Conservation (phyloP, 2,329 filamentous ascomycete genomes). For the Corniculantispora saksenae region DNA sequence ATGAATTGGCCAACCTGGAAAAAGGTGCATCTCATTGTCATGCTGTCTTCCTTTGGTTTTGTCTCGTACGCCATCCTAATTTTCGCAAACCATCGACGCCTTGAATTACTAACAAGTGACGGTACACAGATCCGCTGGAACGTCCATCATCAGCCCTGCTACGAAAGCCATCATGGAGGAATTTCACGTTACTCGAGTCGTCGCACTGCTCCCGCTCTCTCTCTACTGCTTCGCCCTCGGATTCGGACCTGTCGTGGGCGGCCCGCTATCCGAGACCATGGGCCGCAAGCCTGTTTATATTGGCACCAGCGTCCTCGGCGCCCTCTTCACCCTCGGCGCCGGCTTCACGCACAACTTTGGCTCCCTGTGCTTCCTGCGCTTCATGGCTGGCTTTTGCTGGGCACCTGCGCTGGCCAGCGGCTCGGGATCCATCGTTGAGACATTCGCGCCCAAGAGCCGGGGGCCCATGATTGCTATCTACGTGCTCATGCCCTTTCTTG, state of each 20-base stretch:
- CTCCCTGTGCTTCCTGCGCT: slow-evolving; percentile 54
- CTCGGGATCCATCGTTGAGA: slow-evolving; percentile 52
- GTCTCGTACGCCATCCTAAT: slow-evolving; percentile 36
- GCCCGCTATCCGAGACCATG: slow-evolving; percentile 59
- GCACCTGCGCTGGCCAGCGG: slow-evolving; percentile 51
- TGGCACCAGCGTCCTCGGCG: slow-evolving; percentile 46
- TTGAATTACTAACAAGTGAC: not conserved
- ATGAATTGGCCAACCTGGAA: slow-evolving; percentile 50
- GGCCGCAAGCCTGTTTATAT: slow-evolving; percentile 57
- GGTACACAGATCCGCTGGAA: slow-evolving; percentile 50
- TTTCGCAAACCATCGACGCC: slow-evolving; percentile 17
- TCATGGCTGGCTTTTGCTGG: slow-evolving; percentile 55
- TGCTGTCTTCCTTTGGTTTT: slow-evolving; percentile 41
- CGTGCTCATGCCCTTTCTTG: slow-evolving; percentile 54
- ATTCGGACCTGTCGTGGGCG: slow-evolving; percentile 60
- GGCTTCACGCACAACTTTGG: slow-evolving; percentile 53
- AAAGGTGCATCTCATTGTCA: slow-evolving; percentile 42
- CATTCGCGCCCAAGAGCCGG: slow-evolving; percentile 43
- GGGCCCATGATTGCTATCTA: slow-evolving; percentile 46
- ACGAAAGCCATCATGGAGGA: slow-evolving; percentile 47
- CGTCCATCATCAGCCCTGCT: slow-evolving; percentile 55
- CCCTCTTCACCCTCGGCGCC: slow-evolving; percentile 57
- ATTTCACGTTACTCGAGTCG: slow-evolving; percentile 56
- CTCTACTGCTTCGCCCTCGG: slow-evolving; percentile 62
- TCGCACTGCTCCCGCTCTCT: slow-evolving; percentile 59